Conservation (phyloP, 768 basidiomycete genomes). For the Pleurotus citrinopileatus region DNA sequence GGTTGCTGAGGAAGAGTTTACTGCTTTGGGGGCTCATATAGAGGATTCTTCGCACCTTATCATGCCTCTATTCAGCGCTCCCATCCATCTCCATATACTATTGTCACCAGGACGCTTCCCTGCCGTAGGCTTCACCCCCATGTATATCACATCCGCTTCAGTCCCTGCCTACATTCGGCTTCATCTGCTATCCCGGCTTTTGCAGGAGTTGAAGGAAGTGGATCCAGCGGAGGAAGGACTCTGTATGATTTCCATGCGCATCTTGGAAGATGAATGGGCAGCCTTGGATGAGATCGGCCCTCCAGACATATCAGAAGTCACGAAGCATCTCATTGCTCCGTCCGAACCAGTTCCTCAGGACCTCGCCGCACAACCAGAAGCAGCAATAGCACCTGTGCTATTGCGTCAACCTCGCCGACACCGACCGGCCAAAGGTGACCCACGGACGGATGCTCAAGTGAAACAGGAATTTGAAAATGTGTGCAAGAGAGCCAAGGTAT, state of each 20-base stretch:
- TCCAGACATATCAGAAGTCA: conserved; percentile 68
- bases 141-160: conserved; percentile 70
- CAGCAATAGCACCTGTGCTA: background rate
- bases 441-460: conserved; percentile 45
- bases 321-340: conserved; percentile 54
- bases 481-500: conserved; percentile 35
- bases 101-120: conserved; percentile 43
- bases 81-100: conserved; percentile 66
- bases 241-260: conserved; percentile 64
- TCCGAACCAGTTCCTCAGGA: conserved; percentile 11
- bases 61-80: conserved; percentile 65
- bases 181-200: conserved; percentile 68
- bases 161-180: conserved; percentile 81
- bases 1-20: conserved; percentile 43
- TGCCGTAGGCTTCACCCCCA: conserved; percentile 52
- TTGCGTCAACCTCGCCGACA: conserved; percentile 14
- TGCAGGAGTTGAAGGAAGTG: conserved; percentile 50
- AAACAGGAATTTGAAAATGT: conserved; percentile 50
- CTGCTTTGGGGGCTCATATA: conserved; percentile 55
- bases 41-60: conserved; percentile 43
- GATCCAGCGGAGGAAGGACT: conserved; percentile 70
- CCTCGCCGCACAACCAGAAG: conserved; percentile 9
- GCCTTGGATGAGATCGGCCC: conserved; percentile 65
- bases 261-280: conserved; percentile 72
- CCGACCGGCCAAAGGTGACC: conserved; percentile 29